Evolutionary conservation across 495 filamentous ascomycete genomes (phyloP).

Genomic region (Glutinoglossum americanum): DNA sequence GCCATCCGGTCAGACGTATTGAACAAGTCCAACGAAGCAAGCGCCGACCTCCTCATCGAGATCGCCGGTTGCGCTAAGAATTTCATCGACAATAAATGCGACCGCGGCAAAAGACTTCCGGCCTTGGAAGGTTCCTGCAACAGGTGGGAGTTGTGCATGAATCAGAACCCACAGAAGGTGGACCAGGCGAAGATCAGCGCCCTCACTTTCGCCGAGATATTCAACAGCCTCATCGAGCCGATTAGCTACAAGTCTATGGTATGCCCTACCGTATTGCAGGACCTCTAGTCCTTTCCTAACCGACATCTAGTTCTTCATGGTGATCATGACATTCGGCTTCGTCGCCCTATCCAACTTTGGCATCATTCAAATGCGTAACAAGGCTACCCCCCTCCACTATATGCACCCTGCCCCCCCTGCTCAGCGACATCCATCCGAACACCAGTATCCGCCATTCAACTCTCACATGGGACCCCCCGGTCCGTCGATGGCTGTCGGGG

Average conservation of each 20-base stretch:
- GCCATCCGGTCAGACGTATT: slow-evolving; percentile 60
- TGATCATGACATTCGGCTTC: slow-evolving; percentile 31
- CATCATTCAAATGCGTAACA: slow-evolving; percentile 24
- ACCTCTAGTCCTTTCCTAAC: not conserved
- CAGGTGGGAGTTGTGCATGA: slow-evolving; percentile 75
- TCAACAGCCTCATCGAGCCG: slow-evolving; percentile 48
- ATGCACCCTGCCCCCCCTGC: slow-evolving; percentile 12
- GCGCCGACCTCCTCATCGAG: slow-evolving; percentile 40
- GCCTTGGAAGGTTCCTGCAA: slow-evolving; percentile 52
- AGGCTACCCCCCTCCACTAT: slow-evolving; percentile 7
- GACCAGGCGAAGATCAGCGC: slow-evolving; percentile 46
- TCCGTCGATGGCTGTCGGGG: not conserved
- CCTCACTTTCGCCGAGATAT: slow-evolving; percentile 63
- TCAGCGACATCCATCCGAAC: slow-evolving; percentile 5
- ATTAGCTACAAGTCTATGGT: slow-evolving; percentile 44
- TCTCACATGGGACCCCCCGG: not conserved
- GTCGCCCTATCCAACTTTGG: slow-evolving; percentile 34
- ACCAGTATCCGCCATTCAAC: not conserved
- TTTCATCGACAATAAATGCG: slow-evolving; percentile 56
- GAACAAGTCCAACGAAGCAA: slow-evolving; percentile 39
- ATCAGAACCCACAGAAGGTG: slow-evolving; percentile 41
- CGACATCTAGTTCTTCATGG: slow-evolving; percentile 24
- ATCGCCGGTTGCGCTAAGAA: slow-evolving; percentile 48
- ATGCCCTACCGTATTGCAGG: not conserved
- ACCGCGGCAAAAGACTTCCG: slow-evolving; percentile 35